Percentiles rank a stretch among this genome's conserved stretches.
Evolutionary conservation across 2,329 filamentous ascomycete genomes (phyloP).

Genomic region (Pyrenophora graminea): DNA sequence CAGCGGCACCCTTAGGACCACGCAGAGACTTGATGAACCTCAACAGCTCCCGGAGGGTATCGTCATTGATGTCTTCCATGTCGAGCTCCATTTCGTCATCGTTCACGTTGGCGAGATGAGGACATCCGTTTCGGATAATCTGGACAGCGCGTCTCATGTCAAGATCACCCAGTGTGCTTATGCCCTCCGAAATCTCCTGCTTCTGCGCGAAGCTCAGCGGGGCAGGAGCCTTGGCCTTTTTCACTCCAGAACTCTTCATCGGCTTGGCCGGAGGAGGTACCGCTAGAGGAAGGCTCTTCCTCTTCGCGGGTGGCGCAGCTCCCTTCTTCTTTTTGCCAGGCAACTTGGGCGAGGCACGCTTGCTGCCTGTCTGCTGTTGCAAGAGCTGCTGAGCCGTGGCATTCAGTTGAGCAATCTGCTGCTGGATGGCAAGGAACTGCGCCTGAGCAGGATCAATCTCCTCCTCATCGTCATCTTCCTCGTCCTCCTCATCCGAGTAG

Average conservation of each 20-base stretch:
- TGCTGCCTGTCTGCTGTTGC: slow-evolving; percentile 45
- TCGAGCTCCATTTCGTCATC: slow-evolving; percentile 68
- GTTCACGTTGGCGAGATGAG: slow-evolving; percentile 64
- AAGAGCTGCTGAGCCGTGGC: slow-evolving; percentile 63
- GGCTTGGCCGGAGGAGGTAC: slow-evolving; percentile 38
- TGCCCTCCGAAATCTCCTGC: slow-evolving; percentile 84
- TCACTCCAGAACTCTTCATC: slow-evolving; percentile 49
- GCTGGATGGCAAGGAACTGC: slow-evolving; percentile 57
- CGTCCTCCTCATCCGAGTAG: slow-evolving; percentile 65
- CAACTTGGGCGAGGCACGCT: slow-evolving; percentile 60
- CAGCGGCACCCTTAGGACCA: slow-evolving; percentile 42
- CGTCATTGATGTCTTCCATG: slow-evolving; percentile 62
- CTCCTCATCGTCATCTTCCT: slow-evolving; percentile 71
- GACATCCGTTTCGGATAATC: slow-evolving; percentile 84
- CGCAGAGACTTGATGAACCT: slow-evolving; percentile 55
- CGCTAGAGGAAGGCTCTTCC: slow-evolving; percentile 32
- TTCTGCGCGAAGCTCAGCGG: slow-evolving; percentile 81
- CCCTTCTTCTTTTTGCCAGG: slow-evolving; percentile 53
- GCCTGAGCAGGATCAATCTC: slow-evolving; percentile 51
- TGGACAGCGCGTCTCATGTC: slow-evolving; percentile 80
- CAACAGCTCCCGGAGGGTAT: slow-evolving; percentile 60
- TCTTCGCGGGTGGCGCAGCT: slow-evolving; percentile 26
- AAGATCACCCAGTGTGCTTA: slow-evolving; percentile 77
- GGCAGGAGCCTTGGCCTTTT: slow-evolving; percentile 60
- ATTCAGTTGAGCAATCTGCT: slow-evolving; percentile 71